These are phyloP conservation scores for Colletotrichum trifolii DNA, from an alignment of 2,329 filamentous ascomycete genomes.

Conservation along the genomic window DNA sequence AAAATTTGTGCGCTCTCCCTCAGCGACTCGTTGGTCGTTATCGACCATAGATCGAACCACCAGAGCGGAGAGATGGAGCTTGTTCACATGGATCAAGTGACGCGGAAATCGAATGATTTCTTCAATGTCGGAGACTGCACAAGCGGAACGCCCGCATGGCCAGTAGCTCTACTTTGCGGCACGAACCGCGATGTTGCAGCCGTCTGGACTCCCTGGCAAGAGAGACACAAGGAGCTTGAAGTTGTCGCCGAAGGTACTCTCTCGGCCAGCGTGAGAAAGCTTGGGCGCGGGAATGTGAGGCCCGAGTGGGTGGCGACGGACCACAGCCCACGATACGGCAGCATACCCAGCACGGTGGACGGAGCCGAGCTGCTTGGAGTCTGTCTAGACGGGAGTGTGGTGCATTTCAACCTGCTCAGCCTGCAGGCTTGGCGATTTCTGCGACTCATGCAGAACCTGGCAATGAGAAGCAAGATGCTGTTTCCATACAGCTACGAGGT, in stretches of 20 bases:
- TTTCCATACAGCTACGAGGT: slow-evolving; percentile 59
- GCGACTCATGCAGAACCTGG: slow-evolving; percentile 78
- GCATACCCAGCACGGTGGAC: slow-evolving; percentile 54
- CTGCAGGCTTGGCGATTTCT: slow-evolving; percentile 74
- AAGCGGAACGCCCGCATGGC: slow-evolving; percentile 45
- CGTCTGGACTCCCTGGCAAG: slow-evolving; percentile 60
- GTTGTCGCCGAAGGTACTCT: slow-evolving; percentile 67
- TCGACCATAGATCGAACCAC: slow-evolving; percentile 58
- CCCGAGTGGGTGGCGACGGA: slow-evolving; percentile 59
- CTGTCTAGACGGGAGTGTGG: slow-evolving; percentile 75
- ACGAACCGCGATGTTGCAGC: slow-evolving; percentile 59
- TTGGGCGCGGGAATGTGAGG: slow-evolving; percentile 64
- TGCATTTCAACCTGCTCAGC: slow-evolving; percentile 75
- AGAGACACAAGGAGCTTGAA: slow-evolving; percentile 53
- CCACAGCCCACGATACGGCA: slow-evolving; percentile 52
- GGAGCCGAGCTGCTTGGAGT: slow-evolving; percentile 70
- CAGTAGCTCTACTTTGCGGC: slow-evolving; percentile 61
- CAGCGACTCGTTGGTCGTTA: slow-evolving; percentile 65
- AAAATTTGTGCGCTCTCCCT: slow-evolving; percentile 64
- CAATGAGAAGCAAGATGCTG: slow-evolving; percentile 57
- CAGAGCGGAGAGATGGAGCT: slow-evolving; percentile 49
- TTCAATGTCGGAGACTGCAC: slow-evolving; percentile 54
- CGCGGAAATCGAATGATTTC: slow-evolving; percentile 57
- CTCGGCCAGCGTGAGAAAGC: slow-evolving; percentile 65
- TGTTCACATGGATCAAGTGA: slow-evolving; percentile 58